Evolutionary conservation across 306 rosid species (phyloP), one percentile per base, ranked within the genome.

Genomic region (Vigna nakashimae): DNA sequence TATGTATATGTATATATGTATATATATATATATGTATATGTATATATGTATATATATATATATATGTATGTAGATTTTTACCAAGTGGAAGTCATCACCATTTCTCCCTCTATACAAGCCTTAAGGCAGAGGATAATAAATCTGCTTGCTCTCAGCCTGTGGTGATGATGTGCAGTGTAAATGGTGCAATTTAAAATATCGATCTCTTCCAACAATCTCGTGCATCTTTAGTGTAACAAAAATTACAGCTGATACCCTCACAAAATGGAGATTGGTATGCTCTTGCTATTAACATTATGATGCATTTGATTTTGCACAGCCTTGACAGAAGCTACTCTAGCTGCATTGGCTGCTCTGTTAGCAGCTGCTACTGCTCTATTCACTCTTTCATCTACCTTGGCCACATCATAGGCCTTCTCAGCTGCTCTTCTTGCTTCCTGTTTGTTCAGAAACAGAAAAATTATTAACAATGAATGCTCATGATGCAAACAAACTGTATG

Each of bases 381-480:
- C 66, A 91, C 99, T 84, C 99, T 86, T 79, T 92, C 99, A 36
- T 96, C 99, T 72, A 92, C 98, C 88, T 91, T 96, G 15, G 89
- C 84, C 63, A 96, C 93, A 52, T 92, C 91, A 59, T 96, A 90
- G 57, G 99, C 96, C 74, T 85, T 96, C 82, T 91, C 92, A 2
- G 94, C 97, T 2, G 97, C 94, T 74, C 92, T 84, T 68, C 97
- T 88, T 51, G 98, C 98, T 87, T 96, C 99, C 99, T 96, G 87
- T 80, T 83, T 40, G 80, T 48, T 58, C 16, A 57, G 46, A 79
- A 22, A 75, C 16, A 43, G 68, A 69, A 4, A 36, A 16, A 42
- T 30, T 17, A 56, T 45, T 40, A 49, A 55, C 38, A 36, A 69
- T 22, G 38, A 46, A 60, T 72, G 48, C 57, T 36, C 18, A 58